These are phyloP conservation scores for Elongisporangium undulatum DNA, from an alignment of 352 stramenopile genomes.

Conservation along the genomic window DNA sequence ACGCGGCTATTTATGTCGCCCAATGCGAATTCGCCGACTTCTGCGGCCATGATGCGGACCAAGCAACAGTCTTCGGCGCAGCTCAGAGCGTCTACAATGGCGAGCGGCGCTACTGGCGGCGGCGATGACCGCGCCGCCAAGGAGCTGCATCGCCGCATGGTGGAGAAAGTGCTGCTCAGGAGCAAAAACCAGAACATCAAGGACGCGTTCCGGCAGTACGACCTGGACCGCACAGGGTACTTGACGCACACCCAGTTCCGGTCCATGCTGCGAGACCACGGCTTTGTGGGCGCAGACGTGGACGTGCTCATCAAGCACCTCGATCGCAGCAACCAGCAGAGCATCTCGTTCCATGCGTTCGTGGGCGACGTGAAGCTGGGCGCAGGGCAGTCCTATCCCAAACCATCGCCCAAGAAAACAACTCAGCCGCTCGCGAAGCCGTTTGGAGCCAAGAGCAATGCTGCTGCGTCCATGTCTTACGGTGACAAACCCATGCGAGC, in stretches of 20 bases:
- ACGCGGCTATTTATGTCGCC: not conserved
- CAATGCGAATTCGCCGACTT: not conserved
- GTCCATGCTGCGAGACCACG: conserved; percentile 44
- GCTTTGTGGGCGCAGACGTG: conserved; percentile 42
- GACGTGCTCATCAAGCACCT: conserved; percentile 48
- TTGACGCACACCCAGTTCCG: conserved; percentile 41
- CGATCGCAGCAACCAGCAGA: conserved; percentile 23
- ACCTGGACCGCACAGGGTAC: conserved; percentile 39
- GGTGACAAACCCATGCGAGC: conserved; percentile 8
- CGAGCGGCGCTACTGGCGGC: not conserved
- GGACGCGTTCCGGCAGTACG: conserved; percentile 63
- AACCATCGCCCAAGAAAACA: conserved; percentile 33
- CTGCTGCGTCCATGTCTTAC: conserved; percentile 7
- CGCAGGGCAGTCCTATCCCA: conserved; percentile 36
- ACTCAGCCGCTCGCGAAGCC: conserved; percentile 22
- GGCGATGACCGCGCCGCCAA: conserved; percentile 11
- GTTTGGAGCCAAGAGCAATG: conserved; percentile 20
- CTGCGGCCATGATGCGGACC: not conserved
- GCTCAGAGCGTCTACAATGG: not conserved
- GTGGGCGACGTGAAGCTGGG: conserved; percentile 31
- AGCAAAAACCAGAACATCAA: conserved; percentile 56
- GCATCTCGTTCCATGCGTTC: conserved; percentile 55
- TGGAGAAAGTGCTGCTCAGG: conserved; percentile 50
- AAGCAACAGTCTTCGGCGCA: not conserved
- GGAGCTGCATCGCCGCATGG: conserved; percentile 50